Percentiles rank a stretch among this genome's conserved stretches.
Conservation (phyloP, 805 yeast species). For the Teunomyces panamensis region DNA sequence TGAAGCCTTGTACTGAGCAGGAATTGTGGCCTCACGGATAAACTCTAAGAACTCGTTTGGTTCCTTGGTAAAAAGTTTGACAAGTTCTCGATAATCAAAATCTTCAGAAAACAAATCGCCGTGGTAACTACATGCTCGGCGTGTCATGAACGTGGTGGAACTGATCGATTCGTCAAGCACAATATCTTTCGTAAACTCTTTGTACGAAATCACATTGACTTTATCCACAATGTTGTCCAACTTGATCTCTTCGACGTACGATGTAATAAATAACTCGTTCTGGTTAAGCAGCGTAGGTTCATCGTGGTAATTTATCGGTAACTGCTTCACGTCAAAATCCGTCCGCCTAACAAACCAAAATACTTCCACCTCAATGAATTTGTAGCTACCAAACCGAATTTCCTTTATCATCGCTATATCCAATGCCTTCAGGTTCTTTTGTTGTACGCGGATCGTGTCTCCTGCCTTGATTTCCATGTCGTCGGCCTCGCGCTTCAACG, state of each 20-base stretch:
- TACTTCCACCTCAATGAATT: conserved; percentile 47
- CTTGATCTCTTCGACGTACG: conserved; percentile 44
- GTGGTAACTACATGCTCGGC: conserved; percentile 39
- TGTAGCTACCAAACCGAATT: conserved; percentile 48
- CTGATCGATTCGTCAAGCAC: conserved; percentile 33
- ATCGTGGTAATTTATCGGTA: conserved; percentile 13
- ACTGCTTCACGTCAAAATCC: conserved; percentile 31
- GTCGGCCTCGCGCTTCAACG: conserved; percentile 30
- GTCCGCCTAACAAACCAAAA: conserved; percentile 43
- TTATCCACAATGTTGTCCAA: conserved; percentile 42
- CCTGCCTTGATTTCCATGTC: conserved; percentile 51
- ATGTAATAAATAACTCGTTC: conserved; percentile 56
- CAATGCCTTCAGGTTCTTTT: conserved; percentile 22
- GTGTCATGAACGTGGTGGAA: conserved; percentile 35
- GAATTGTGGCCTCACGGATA: conserved; percentile 26
- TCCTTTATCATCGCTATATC: conserved; percentile 51
- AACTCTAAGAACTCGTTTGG: conserved; percentile 28
- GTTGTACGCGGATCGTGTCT: conserved; percentile 45
- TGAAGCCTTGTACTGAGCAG: conserved; percentile 18
- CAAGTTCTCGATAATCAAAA: conserved; percentile 39
- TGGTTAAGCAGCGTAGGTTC: conserved; percentile 10
- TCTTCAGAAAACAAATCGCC: conserved; percentile 31
- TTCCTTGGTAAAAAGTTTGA: conserved; percentile 19
- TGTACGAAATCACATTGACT: conserved; percentile 42
- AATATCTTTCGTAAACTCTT: conserved; percentile 29